Percentiles rank a stretch among this genome's conserved stretches.
These are phyloP conservation scores for Zizania latifolia DNA, from an alignment of 176 grass and related monocot genomes.

Conservation along the genomic window DNA sequence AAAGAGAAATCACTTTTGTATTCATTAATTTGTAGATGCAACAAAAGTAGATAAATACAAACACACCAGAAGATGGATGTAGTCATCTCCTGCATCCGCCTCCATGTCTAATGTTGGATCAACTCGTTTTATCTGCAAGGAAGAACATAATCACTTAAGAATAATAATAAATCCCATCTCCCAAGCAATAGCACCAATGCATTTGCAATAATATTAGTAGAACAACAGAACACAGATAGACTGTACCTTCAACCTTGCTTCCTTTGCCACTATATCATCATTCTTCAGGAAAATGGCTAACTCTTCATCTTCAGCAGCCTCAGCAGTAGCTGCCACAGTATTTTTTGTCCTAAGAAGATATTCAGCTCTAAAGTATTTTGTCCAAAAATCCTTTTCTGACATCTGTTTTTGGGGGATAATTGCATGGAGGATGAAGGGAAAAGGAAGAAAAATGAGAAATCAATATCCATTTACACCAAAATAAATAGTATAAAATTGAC, in stretches of 20 bases:
- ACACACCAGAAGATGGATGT: slow-evolving; percentile 80
- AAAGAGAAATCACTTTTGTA: slow-evolving; percentile 11
- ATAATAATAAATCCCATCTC: neutral
- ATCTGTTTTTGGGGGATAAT: slow-evolving; percentile 38
- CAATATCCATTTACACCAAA: neutral
- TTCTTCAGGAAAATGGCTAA: slow-evolving; percentile 81
- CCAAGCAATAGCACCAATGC: slow-evolving; percentile 8
- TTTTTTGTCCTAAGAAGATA: slow-evolving; percentile 93
- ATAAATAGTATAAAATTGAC: neutral
- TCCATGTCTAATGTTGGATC: slow-evolving; percentile 99
- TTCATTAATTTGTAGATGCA: slow-evolving; percentile 17
- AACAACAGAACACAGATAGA: neutral
- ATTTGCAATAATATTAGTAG: slow-evolving; percentile 16
- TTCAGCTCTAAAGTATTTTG: slow-evolving; percentile 96
- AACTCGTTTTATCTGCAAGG: slow-evolving; percentile 80
- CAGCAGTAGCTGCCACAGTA: slow-evolving; percentile 63
- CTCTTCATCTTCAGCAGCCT: slow-evolving; percentile 96
- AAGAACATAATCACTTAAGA: slow-evolving; percentile 20
- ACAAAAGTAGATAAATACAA: slow-evolving; percentile 22
- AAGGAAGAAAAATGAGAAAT: slow-evolving; percentile 19
- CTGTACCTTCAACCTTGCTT: slow-evolving; percentile 65
- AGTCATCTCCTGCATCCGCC: slow-evolving; percentile 89
- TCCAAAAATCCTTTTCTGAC: slow-evolving; percentile 89
- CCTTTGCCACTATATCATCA: slow-evolving; percentile 91
- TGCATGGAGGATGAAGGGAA: slow-evolving; percentile 12